These are phyloP conservation scores for Tarenaya hassleriana DNA, from an alignment of 345 rosid genomes.

Conservation along the genomic window DNA sequence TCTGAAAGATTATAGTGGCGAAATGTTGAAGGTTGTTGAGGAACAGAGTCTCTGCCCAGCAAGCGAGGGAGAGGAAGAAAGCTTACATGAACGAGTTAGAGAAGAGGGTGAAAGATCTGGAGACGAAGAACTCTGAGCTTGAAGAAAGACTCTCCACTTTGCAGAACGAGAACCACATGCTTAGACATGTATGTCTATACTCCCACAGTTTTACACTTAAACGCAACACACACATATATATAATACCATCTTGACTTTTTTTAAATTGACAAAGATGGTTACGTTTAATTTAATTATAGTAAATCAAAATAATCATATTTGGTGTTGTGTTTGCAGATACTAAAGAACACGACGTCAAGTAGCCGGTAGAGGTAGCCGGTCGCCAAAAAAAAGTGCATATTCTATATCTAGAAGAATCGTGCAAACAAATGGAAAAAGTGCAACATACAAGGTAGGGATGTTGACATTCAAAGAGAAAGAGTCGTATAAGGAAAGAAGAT, in stretches of 20 bases:
- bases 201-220: background rate
- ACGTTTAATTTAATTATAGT: too few relatives aligned
- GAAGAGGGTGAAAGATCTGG: conserved; percentile 71
- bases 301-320: background rate
- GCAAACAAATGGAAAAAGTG: too few relatives aligned
- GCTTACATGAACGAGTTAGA: conserved; percentile 83
- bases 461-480: too few relatives aligned
- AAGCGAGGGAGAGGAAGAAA: conserved; percentile 97
- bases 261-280: too few relatives aligned
- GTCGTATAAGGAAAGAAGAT: too few relatives aligned
- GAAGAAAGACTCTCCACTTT: conserved; percentile 85
- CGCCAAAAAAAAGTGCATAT: too few relatives aligned
- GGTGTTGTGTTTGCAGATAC: conserved; percentile 40
- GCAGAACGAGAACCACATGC: conserved; percentile 98
- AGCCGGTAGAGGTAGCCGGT: too few relatives aligned
- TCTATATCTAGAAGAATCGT: too few relatives aligned
- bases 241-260: too few relatives aligned
- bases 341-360: conserved; percentile 97
- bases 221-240: too few relatives aligned
- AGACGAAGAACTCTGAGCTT: conserved; percentile 84
- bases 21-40: conserved; percentile 76
- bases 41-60: conserved; percentile 99
- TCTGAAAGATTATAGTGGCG: background rate
- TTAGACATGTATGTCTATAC: conserved; percentile 61
- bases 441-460: too few relatives aligned